A percentile compares a stretch with the other conserved stretches of the same genome.
Conservation (phyloP, 257 asterid genomes). For the Gentiana dahurica region DNA sequence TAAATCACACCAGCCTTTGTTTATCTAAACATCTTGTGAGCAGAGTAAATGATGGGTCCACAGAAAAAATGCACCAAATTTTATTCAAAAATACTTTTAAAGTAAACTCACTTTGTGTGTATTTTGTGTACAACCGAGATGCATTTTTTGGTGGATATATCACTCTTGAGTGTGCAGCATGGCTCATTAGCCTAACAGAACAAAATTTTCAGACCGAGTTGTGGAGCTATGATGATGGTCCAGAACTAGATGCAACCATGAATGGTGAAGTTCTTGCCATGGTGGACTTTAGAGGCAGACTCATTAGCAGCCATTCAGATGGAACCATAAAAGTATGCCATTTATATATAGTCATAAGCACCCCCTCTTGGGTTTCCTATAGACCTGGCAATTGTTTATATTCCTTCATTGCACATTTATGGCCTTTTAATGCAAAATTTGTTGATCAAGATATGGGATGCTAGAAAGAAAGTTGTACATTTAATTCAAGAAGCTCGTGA, state of each 20-base stretch:
- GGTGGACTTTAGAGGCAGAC: conserved; percentile 34
- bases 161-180: not conserved
- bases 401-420: no score
- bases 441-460: conserved; percentile 57
- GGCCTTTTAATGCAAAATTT: conserved; percentile 2
- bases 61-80: no score
- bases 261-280: conserved; percentile 72
- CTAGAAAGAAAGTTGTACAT: conserved; percentile 42
- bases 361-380: no score
- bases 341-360: not conserved
- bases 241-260: conserved; percentile 45
- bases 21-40: no score
- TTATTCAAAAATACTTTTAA: no score
- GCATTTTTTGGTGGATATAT: no score
- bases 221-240: conserved; percentile 65
- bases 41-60: no score
- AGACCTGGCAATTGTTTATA: no score
- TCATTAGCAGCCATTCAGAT: conserved; percentile 70
- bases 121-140: no score
- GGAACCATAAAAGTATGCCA: conserved; percentile 62
- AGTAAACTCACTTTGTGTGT: no score
- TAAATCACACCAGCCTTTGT: not conserved
- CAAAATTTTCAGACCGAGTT: conserved; percentile 47
- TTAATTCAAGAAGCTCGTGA: conserved; percentile 66
- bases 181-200: conserved; percentile 5